phyloP scores from a whole-genome alignment of 202 grass and related monocot species.

The Musa balbisiana region DNA sequence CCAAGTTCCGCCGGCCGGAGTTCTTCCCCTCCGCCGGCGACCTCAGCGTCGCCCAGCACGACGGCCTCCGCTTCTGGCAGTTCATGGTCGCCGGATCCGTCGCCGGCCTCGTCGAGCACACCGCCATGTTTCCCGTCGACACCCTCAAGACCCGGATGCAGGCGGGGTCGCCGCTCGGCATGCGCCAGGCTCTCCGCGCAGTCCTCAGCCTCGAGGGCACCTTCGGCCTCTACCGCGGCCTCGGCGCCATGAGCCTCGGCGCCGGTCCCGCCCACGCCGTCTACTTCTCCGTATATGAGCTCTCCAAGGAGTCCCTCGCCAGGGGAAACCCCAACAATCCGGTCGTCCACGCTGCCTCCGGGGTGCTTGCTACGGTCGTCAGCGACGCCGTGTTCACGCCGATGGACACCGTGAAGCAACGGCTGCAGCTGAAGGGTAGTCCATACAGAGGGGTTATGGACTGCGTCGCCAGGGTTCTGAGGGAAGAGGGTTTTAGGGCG shows the following conservation, averaged over 20 bases:
- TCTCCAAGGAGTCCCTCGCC: constrained; percentile 53
- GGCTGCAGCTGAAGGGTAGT: constrained; percentile 85
- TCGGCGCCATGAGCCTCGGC: constrained; percentile 83
- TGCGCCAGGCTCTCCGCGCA: constrained; percentile 40
- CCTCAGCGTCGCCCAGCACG: constrained; percentile 42
- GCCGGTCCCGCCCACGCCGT: constrained; percentile 85
- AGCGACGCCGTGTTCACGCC: constrained; percentile 95
- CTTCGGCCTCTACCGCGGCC: constrained; percentile 61
- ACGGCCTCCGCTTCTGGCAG: constrained; percentile 89
- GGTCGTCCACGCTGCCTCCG: constrained; percentile 61
- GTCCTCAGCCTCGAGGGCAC: constrained; percentile 37
- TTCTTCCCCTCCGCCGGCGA: constrained; percentile 27
- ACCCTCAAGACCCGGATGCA: constrained; percentile 97
- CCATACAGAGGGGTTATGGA: constrained; percentile 67
- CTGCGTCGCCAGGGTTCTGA: constrained; percentile 64
- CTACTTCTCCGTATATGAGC: constrained; percentile 91
- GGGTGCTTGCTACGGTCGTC: constrained; percentile 71
- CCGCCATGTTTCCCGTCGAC: constrained; percentile 92
- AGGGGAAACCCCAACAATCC: constrained; percentile 69
- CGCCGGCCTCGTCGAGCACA: constrained; percentile 88
- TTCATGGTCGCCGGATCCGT: constrained; percentile 97
- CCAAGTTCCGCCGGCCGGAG: constrained; percentile 16
- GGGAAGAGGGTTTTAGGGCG: constrained; percentile 61
- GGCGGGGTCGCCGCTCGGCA: constrained; percentile 36
- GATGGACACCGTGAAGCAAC: constrained; percentile 98